Conservation (phyloP, 2,329 filamentous ascomycete genomes). For the Aureobasidium musti region DNA sequence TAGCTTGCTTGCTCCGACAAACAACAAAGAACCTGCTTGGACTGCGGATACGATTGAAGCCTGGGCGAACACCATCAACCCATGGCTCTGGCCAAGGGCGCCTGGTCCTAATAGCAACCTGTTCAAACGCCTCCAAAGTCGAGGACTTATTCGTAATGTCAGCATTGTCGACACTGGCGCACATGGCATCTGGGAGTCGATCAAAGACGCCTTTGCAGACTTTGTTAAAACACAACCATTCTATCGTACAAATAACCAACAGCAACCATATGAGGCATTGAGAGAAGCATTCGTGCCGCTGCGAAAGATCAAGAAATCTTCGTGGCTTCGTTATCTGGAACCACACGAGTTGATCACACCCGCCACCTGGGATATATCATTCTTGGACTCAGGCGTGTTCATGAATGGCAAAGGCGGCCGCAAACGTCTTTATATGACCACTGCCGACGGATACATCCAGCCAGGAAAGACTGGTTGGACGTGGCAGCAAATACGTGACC, state of each 20-base stretch:
- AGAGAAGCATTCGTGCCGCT: constrained; percentile 72
- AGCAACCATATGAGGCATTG: constrained; percentile 59
- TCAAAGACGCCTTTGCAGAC: constrained; percentile 64
- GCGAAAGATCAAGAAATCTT: constrained; percentile 73
- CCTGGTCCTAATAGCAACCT: constrained; percentile 64
- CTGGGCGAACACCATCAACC: constrained; percentile 51
- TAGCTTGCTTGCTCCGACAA: constrained; percentile 34
- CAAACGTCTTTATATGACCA: constrained; percentile 73
- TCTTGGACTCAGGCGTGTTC: constrained; percentile 68
- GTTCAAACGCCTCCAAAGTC: constrained; percentile 71
- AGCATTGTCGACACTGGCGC: constrained; percentile 65
- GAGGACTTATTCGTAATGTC: constrained; percentile 68
- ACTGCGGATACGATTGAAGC: constrained; percentile 52
- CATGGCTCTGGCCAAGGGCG: constrained; percentile 69
- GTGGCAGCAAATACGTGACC: constrained; percentile 67
- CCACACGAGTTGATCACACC: constrained; percentile 73
- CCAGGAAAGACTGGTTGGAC: constrained; percentile 64
- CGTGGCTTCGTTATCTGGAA: constrained; percentile 68
- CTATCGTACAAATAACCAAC: constrained; percentile 35
- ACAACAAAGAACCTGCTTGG: constrained; percentile 50
- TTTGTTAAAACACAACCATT: constrained; percentile 34
- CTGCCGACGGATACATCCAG: constrained; percentile 73
- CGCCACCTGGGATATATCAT: constrained; percentile 69
- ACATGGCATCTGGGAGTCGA: constrained; percentile 65
- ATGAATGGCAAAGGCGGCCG: constrained; percentile 66